Percentiles rank a stretch among this genome's conserved stretches.
These are phyloP conservation scores for Fusarium longipes DNA, from an alignment of 2,329 filamentous ascomycete genomes.

Conservation along the genomic window DNA sequence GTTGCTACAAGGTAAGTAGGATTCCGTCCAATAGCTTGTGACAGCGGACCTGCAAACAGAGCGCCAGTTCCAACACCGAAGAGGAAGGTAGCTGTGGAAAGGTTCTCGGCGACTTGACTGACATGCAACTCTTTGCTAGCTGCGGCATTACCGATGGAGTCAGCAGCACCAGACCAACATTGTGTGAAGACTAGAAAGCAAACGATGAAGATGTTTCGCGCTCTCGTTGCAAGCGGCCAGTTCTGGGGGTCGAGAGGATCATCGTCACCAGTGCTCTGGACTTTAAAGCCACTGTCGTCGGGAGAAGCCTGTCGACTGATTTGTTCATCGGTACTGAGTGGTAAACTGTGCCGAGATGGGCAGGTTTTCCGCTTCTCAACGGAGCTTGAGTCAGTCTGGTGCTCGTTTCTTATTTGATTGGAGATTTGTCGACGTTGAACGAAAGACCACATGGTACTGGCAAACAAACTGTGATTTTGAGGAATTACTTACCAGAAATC, in stretches of 20 bases:
- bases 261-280: conserved; percentile 10
- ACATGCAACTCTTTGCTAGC: conserved; percentile 59
- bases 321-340: neutral
- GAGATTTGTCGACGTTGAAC: neutral
- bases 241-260: conserved; percentile 57
- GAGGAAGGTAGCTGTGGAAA: conserved; percentile 55
- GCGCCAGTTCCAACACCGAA: conserved; percentile 52
- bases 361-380: neutral
- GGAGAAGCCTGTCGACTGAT: neutral
- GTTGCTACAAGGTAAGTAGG: conserved; percentile 47
- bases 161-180: conserved; percentile 61
- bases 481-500: neutral
- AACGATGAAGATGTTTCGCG: conserved; percentile 50
- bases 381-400: neutral
- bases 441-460: neutral
- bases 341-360: neutral
- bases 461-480: neutral
- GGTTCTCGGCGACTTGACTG: conserved; percentile 60
- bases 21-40: conserved; percentile 52
- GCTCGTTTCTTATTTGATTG: neutral
- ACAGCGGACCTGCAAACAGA: conserved; percentile 52
- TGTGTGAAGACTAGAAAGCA: conserved; percentile 55
- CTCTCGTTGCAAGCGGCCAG: conserved; percentile 46
- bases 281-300: neutral
- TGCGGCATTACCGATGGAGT: conserved; percentile 59